Base-by-base conservation (phyloP, 1,139 yeast species). In the Magnusiomyces clavatus region DNA sequence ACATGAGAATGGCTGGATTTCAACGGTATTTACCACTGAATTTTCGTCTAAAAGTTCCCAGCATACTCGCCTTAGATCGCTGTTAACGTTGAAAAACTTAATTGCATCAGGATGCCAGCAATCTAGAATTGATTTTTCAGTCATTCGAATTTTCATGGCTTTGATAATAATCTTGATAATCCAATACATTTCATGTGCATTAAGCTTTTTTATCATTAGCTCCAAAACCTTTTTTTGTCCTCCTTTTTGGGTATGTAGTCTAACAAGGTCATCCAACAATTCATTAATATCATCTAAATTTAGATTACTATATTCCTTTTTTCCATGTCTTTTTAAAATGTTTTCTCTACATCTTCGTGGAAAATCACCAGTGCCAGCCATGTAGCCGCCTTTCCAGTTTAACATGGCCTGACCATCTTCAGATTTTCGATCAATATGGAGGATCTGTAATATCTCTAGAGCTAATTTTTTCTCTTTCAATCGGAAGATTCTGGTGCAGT, bases 21-120 rank as follows among this genome's bases (percentile, higher is more conserved):
- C 58, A 38, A 81, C 66, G 4, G 61, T 56, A 0, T 63, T 58
- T 0, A 81, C 80, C 57, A 24, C 13, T 36, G 36, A 14, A 10
- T 38, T 35, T n/a, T 14, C 40, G 24, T 85, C 82, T 48, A 70
- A 65, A 14, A 88, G 70, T 54, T 74, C 78, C 67, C 80, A 72
- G 56, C 89, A 80, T 0, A 87, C 82, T 11, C 76, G 71, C 54
- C 79, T 73, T 48, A 90, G 67, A 59, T 81, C 80, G 53, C 82
- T 80, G n/a, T 90, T 85, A 8, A 85, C 80, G 53, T 81, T 80
- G 57, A 76, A 80, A 31, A 86, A 75, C 1, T 76, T 75, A 13
- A 75, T 71, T 0, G 95, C 94, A 64, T 87, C 90, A 0, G 90
- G 90, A 63, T 89, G 95, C 89, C 94, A 88, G 37, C 71, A 62